A percentile compares a stretch with the other conserved stretches of the same genome.
phyloP scores from a whole-genome alignment of 148 eudicot genomes.

The Bassia scoparia region DNA sequence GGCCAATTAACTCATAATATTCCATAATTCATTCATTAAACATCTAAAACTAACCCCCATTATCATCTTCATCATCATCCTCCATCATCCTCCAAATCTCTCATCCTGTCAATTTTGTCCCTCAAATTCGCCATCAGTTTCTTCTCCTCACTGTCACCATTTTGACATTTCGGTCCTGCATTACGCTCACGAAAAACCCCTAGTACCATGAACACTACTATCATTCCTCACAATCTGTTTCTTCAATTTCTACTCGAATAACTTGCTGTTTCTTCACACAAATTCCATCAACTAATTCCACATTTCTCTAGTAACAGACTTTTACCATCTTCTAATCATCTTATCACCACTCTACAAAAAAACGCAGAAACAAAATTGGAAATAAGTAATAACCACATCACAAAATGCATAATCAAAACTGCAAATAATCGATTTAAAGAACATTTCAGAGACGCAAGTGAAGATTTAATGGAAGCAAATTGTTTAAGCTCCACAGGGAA shows the following conservation, averaged over 20 bases:
- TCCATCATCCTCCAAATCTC: no score
- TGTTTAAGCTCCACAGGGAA: constrained; percentile 61
- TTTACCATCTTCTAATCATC: constrained; percentile 79
- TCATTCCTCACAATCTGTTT: constrained; percentile 37
- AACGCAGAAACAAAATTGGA: neutral
- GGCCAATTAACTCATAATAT: no score
- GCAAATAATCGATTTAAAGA: constrained; percentile 18
- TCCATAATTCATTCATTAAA: no score
- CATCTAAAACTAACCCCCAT: no score
- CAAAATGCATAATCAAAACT: neutral
- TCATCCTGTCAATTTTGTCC: constrained; percentile 44
- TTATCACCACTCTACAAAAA: constrained; percentile 67
- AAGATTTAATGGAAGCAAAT: constrained; percentile 62
- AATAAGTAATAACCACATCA: neutral
- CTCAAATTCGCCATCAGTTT: constrained; percentile 37
- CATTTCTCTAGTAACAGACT: constrained; percentile 55
- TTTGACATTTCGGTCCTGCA: constrained; percentile 22
- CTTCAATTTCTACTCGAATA: constrained; percentile 37
- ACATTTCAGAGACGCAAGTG: constrained; percentile 43
- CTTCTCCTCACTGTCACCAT: constrained; percentile 26
- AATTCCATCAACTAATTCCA: constrained; percentile 54
- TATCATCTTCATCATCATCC: no score
- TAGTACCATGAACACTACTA: constrained; percentile 28
- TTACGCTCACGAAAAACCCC: constrained; percentile 10
- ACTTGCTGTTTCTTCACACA: constrained; percentile 37